Conservation (phyloP, 2,329 filamentous ascomycete genomes). For the Fusarium sp. region DNA sequence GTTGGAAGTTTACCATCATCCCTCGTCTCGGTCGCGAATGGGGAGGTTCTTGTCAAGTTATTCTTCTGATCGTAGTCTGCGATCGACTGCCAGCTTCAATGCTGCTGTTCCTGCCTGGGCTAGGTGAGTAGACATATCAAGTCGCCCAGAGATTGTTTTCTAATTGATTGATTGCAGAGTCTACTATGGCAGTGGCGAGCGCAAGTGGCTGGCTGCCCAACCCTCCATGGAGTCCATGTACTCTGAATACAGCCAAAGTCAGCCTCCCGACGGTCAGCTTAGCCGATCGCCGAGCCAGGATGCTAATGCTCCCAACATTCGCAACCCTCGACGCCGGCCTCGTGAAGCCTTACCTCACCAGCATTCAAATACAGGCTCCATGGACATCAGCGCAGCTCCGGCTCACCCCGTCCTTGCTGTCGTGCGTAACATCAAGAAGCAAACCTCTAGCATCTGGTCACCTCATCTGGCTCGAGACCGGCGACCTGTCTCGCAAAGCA, state of each 20-base stretch:
- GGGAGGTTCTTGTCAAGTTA: slow-evolving; percentile 59
- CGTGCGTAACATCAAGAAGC: slow-evolving; percentile 51
- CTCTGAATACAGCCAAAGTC: slow-evolving; percentile 58
- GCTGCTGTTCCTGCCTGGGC: slow-evolving; percentile 63
- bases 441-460: slow-evolving; percentile 73
- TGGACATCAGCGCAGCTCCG: slow-evolving; percentile 54
- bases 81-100: slow-evolving; percentile 60
- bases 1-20: slow-evolving; percentile 60
- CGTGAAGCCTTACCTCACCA: slow-evolving; percentile 43
- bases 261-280: slow-evolving; percentile 55
- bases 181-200: slow-evolving; percentile 75
- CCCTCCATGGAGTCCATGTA: slow-evolving; percentile 56
- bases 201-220: slow-evolving; percentile 57
- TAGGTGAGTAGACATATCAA: slow-evolving; percentile 46
- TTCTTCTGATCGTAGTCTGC: slow-evolving; percentile 60
- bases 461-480: slow-evolving; percentile 74
- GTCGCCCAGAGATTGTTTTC: background rate
- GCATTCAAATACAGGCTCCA: slow-evolving; percentile 44
- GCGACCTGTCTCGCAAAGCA: slow-evolving; percentile 63
- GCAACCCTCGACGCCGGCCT: slow-evolving; percentile 55
- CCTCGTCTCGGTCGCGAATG: slow-evolving; percentile 63
- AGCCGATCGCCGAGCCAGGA: slow-evolving; percentile 61
- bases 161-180: slow-evolving; percentile 52
- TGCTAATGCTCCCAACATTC: slow-evolving; percentile 55
- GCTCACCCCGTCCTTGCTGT: slow-evolving; percentile 39